A percentile compares a stretch with the other conserved stretches of the same genome.
phyloP scores from a whole-genome alignment of 1,284 basidiomycete genomes.

The Veloboletus limbatus region DNA sequence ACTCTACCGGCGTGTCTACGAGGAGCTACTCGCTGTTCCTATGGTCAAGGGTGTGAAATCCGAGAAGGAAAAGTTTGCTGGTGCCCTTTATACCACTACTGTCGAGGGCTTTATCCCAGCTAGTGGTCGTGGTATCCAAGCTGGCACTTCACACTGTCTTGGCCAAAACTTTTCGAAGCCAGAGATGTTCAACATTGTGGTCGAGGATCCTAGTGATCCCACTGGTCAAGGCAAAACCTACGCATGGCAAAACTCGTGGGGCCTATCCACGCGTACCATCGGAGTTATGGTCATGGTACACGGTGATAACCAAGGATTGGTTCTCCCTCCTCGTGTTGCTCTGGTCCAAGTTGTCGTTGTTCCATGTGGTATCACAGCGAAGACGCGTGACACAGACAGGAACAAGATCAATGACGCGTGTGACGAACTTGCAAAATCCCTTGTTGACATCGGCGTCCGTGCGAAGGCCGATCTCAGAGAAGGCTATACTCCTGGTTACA shows the following conservation, averaged over 20 bases:
- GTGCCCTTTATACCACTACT: slow-evolving; percentile 97
- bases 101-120: slow-evolving; percentile 98
- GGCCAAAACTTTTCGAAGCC: slow-evolving; percentile 97
- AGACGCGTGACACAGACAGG: slow-evolving; percentile 71
- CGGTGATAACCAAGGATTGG: slow-evolving; percentile 96
- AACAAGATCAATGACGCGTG: slow-evolving; percentile 77
- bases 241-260: slow-evolving; percentile 99
- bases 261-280: slow-evolving; percentile 92
- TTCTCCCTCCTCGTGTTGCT: slow-evolving; percentile 95
- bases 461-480: slow-evolving; percentile 92
- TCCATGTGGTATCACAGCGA: slow-evolving; percentile 89
- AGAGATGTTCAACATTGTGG: slow-evolving; percentile 97
- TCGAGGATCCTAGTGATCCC: slow-evolving; percentile 87
- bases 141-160: slow-evolving; percentile 95
- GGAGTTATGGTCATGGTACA: slow-evolving; percentile 99
- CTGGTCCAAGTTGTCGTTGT: slow-evolving; percentile 89
- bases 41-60: slow-evolving; percentile 97
- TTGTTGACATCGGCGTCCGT: slow-evolving; percentile 74
- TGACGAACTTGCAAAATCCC: slow-evolving; percentile 67
- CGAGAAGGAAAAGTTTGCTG: slow-evolving; percentile 99
- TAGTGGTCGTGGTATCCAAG: slow-evolving; percentile 97
- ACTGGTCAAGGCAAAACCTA: slow-evolving; percentile 68
- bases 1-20: slow-evolving; percentile 94
- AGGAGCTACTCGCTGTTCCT: slow-evolving; percentile 95
- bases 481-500: slow-evolving; percentile 96